Base-by-base conservation (phyloP, 2,329 filamentous ascomycete species). In the Phoma sp. region DNA sequence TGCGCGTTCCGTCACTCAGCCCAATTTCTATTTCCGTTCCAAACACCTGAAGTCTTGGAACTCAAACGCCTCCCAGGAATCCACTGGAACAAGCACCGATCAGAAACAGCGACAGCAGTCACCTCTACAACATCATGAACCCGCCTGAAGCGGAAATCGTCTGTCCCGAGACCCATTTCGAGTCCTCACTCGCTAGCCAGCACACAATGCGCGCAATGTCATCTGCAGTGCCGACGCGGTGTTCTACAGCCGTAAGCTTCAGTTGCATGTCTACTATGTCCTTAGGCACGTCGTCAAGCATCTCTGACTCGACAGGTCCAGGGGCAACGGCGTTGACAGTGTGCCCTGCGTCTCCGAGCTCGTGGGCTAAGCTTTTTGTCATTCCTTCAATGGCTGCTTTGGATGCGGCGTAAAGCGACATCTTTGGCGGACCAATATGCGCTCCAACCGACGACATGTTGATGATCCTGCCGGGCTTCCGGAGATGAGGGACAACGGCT, bases 321-420 rank as follows among this genome's bases (percentile, higher is more conserved):
- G 85, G 84, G 19, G 81, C 81, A 2, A 88, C 81, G 0, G 80
- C 77, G 60, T 88, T 89, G 24, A 86, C 85, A 0, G 85, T 88
- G 54, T 83, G 83, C 0, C 85, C 84, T 53, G 79, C 72, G 3
- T 57, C 66, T 0, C 85, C 85, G 8, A 88, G 73, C 70, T 88
- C 85, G 0, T 78, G 77, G 0, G 86, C 85, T 80, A 84, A 84
- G 39, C 77, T 80, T 6, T 85, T 76, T 9, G 86, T 88, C 50
- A 88, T 69, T 0, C 80, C 83, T 68, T 88, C 85, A 15, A 88
- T 68, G 6, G 84, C 86, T 0, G 83, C 84, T 65, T 88, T 88
- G 4, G 80, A 82, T 0, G 82, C 80, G 41, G 78, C 78, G 68
- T 88, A 88, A 2, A 85, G 67, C 1, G 79, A 76, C 2, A 83